These are phyloP conservation scores for Saturnispora gosingensis DNA, from an alignment of 805 yeast genomes.

Conservation along the genomic window DNA sequence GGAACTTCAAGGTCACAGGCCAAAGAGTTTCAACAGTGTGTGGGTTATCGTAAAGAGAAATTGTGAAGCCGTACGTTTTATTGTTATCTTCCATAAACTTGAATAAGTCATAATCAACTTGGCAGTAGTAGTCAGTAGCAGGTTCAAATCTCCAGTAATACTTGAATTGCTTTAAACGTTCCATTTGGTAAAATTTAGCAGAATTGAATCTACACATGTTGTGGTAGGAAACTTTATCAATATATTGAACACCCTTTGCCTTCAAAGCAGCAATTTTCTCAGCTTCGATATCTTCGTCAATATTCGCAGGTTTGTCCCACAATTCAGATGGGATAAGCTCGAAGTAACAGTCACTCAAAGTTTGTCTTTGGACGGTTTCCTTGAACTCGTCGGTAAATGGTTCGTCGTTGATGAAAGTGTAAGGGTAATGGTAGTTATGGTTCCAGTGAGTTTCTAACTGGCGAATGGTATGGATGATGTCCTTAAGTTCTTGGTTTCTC, in stretches of 20 bases:
- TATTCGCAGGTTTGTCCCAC: conserved; percentile 41
- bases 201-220: conserved; percentile 82
- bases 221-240: conserved; percentile 55
- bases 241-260: conserved; percentile 47
- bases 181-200: conserved; percentile 53
- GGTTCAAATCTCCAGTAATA: conserved; percentile 86
- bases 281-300: conserved; percentile 32
- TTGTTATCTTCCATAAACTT: conserved; percentile 60
- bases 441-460: conserved; percentile 68
- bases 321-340: conserved; percentile 42
- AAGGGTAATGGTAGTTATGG: conserved; percentile 71
- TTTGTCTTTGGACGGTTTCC: conserved; percentile 36
- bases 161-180: conserved; percentile 48
- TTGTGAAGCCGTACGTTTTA: conserved; percentile 68
- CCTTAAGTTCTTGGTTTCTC: conserved; percentile 55
- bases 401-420: conserved; percentile 87
- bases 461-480: conserved; percentile 45
- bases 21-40: conserved; percentile 56
- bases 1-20: conserved; percentile 58
- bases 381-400: conserved; percentile 72
- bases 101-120: conserved; percentile 68
- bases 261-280: conserved; percentile 31
- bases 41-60: conserved; percentile 64
- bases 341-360: conserved; percentile 38
- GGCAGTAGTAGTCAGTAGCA: conserved; percentile 55